These are phyloP conservation scores for Bipolaris cookei DNA, from an alignment of 2,329 filamentous ascomycete genomes.

Conservation along the genomic window DNA sequence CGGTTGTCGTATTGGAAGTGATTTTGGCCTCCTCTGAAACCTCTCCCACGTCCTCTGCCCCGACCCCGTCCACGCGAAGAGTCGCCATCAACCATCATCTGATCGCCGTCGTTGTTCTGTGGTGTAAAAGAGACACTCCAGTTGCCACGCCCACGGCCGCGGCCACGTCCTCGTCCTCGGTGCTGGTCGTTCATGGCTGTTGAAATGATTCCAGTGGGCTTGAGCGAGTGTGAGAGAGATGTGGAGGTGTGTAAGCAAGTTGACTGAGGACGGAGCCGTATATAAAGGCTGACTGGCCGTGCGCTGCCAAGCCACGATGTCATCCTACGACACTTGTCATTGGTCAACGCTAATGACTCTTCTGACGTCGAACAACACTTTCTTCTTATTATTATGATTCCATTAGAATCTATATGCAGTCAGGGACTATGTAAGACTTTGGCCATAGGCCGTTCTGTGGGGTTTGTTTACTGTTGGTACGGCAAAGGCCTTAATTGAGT, in stretches of 20 bases:
- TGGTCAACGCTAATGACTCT: conserved; percentile 2
- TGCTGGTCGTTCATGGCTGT: conserved; percentile 15
- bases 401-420: too few relatives aligned
- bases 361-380: conserved; percentile 5
- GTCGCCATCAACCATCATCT: conserved; percentile 23
- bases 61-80: conserved; percentile 22
- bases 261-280: conserved; percentile 1
- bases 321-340: conserved; percentile 3
- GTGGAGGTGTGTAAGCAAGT: conserved; percentile 2
- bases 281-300: conserved; percentile 17
- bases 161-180: conserved; percentile 30
- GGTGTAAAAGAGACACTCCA: conserved; percentile 10
- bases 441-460: too few relatives aligned
- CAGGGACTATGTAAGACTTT: too few relatives aligned
- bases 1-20: conserved; percentile 53
- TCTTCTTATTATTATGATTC: too few relatives aligned
- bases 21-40: conserved; percentile 19
- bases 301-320: conserved; percentile 19
- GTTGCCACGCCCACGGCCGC: conserved; percentile 19
- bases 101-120: conserved; percentile 17
- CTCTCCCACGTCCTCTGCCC: conserved; percentile 27
- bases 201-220: conserved; percentile 1
- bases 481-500: too few relatives aligned
- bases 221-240: conserved; percentile 4
- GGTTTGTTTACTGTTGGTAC: too few relatives aligned